Evolutionary conservation across 1,284 basidiomycete genomes (phyloP).

Genomic region (Heterobasidion occidentale): DNA sequence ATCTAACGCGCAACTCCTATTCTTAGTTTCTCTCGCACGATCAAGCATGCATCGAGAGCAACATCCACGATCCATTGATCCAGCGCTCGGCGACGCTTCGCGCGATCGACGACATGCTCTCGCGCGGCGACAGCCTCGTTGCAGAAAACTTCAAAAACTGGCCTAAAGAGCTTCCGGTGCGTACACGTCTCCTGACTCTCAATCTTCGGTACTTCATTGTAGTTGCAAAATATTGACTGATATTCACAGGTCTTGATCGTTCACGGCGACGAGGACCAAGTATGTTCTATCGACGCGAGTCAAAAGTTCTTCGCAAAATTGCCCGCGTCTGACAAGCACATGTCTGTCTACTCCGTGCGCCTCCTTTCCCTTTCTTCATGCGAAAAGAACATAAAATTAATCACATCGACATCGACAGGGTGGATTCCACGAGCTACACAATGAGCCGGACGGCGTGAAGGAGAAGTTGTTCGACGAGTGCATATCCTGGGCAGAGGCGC

Average conservation of each 20-base stretch:
- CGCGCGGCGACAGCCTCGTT: constrained; percentile 27
- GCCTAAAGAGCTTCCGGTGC: constrained; percentile 66
- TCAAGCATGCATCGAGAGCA: constrained; percentile 31
- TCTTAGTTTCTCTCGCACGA: background rate
- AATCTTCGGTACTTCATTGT: too few species aligned
- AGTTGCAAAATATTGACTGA: background rate
- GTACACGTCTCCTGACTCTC: constrained; percentile 10
- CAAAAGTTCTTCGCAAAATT: constrained; percentile 58
- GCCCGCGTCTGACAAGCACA: constrained; percentile 52
- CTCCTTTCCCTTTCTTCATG: background rate
- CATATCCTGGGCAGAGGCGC: constrained; percentile 43
- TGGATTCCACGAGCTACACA: constrained; percentile 77
- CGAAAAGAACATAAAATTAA: background rate
- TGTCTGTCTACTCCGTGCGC: constrained; percentile 49
- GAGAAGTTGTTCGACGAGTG: constrained; percentile 53
- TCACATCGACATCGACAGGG: constrained; percentile 32
- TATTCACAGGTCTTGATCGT: constrained; percentile 49
- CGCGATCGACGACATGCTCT: constrained; percentile 62
- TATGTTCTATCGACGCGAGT: constrained; percentile 37
- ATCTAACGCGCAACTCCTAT: background rate
- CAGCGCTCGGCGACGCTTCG: constrained; percentile 54
- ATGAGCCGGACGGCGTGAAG: constrained; percentile 69
- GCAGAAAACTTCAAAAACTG: constrained; percentile 49
- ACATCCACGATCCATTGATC: constrained; percentile 61
- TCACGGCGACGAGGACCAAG: constrained; percentile 74